phyloP scores from a whole-genome alignment of 306 rosid species.

The Medicago truncatula region DNA sequence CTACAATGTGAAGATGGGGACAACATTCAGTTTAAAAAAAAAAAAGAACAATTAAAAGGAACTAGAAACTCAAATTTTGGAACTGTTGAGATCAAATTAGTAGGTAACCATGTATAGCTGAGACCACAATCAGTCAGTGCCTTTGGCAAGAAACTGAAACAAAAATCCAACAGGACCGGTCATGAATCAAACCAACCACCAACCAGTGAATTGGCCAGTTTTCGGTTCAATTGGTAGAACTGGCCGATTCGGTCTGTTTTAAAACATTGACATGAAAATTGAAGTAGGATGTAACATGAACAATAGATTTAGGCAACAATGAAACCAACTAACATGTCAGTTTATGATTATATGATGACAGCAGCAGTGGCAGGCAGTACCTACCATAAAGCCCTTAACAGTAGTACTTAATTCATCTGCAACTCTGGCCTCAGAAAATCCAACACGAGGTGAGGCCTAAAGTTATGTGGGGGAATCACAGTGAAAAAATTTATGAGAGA shows the following conservation, averaged over 20 bases:
- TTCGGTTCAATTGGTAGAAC: background rate
- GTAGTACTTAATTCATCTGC: background rate
- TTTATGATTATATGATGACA: constrained; percentile 32
- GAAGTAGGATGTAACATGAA: background rate
- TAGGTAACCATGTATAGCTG: background rate
- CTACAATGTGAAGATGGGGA: too few relatives aligned
- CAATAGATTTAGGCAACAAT: background rate
- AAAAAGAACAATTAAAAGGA: too few relatives aligned
- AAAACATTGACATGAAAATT: background rate
- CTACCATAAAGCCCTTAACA: background rate
- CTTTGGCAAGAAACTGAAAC: too few relatives aligned
- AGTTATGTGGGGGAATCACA: background rate
- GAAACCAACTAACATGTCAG: constrained; percentile 54
- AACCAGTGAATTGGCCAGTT: background rate
- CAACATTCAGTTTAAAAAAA: too few relatives aligned
- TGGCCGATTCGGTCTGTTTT: background rate
- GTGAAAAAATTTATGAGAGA: background rate
- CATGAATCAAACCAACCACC: background rate
- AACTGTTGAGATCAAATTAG: background rate
- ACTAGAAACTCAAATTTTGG: too few relatives aligned
- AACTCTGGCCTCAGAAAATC: background rate
- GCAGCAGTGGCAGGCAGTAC: background rate
- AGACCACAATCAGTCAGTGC: too few relatives aligned
- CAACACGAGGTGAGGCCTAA: background rate
- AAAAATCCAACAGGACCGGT: background rate